Evolutionary conservation across 2,329 filamentous ascomycete species (phyloP), one percentile per base, ranked within the genome.

Genomic region (Metarhizium robertsii): DNA sequence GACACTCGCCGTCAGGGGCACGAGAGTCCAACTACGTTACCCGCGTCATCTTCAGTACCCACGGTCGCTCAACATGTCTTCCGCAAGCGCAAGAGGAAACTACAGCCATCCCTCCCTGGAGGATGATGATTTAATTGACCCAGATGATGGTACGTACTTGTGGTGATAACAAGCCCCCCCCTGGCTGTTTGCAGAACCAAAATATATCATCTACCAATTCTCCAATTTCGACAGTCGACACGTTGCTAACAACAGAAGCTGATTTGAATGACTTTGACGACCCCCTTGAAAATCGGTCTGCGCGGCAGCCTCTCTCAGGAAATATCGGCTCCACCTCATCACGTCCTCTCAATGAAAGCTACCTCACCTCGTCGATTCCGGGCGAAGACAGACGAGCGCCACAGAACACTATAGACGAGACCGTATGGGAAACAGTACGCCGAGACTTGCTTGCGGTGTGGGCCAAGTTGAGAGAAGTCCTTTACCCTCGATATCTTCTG

Each of bases 401-500:
- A 7, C 85, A 87, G 61, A 95, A 95, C 74, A 99, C 94, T 49
- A 95, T 99, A 70, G 94, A 99, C 71, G 94, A 99, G 75, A 86
- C 85, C 2, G 94, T 99, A 45, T 99, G 94, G 94, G 90, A 92
- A 47, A 99, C 94, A n/a, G 78, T 99, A 58, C 90, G 88, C 53
- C 87, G 94, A 62, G 94, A 99, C 71, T 75, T 99, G 61, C 74
- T 92, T 7, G 94, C 91, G 30, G 90, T 97, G 40, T 97, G 94
- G 92, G 88, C 90, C 74, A 99, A 99, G 79, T 90, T 99, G 86
- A 86, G 89, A 71, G 92, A 96, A 77, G 94, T 99, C 43, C 83
- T 99, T 58, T 99, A 90, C 73, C 94, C 94, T 18, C 92, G 92
- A 67, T 97, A 97, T 74, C 80, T 99, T 51, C 86, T 99, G 29